Conservation (phyloP, 2,329 filamentous ascomycete genomes). For the Sporothrix curviconia region DNA sequence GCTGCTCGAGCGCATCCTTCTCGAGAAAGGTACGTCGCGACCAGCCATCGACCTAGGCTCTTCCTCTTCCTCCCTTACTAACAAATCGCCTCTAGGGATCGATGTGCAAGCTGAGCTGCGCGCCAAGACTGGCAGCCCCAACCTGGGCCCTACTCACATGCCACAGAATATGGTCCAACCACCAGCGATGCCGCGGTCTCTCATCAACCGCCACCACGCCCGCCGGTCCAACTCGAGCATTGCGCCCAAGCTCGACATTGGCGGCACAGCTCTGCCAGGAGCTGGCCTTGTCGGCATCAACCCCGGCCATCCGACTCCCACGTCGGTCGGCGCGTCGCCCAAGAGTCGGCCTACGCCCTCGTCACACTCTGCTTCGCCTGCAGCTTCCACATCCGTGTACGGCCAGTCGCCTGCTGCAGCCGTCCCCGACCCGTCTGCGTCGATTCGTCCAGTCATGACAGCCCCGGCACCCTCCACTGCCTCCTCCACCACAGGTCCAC, state of each 20-base stretch:
- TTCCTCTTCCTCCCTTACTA: background rate
- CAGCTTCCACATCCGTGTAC: constrained; percentile 41
- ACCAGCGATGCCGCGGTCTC: constrained; percentile 70
- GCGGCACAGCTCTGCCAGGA: constrained; percentile 39
- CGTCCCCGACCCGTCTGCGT: constrained; percentile 38
- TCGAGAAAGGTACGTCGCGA: constrained; percentile 88
- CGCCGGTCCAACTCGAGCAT: constrained; percentile 67
- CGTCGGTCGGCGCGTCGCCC: constrained; percentile 55
- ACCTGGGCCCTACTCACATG: constrained; percentile 63
- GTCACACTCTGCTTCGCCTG: constrained; percentile 61
- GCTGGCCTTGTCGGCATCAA: constrained; percentile 26
- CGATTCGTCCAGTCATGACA: constrained; percentile 33
- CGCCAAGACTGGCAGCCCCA: constrained; percentile 84
- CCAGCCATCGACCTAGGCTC: too few relatives aligned
- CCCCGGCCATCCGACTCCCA: constrained; percentile 20
- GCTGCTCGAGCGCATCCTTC: constrained; percentile 83
- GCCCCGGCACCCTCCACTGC: constrained; percentile 24
- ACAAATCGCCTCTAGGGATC: constrained; percentile 62
- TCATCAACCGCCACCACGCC: constrained; percentile 71
- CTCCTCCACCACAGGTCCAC: constrained; percentile 17
- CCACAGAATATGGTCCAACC: constrained; percentile 63
- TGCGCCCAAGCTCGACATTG: constrained; percentile 64
- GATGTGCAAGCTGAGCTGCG: constrained; percentile 95
- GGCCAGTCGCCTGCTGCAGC: constrained; percentile 34
- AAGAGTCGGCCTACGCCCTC: constrained; percentile 76